These are phyloP conservation scores for Stenogyne calaminthoides DNA, from an alignment of 305 asterid genomes.

Conservation along the genomic window DNA sequence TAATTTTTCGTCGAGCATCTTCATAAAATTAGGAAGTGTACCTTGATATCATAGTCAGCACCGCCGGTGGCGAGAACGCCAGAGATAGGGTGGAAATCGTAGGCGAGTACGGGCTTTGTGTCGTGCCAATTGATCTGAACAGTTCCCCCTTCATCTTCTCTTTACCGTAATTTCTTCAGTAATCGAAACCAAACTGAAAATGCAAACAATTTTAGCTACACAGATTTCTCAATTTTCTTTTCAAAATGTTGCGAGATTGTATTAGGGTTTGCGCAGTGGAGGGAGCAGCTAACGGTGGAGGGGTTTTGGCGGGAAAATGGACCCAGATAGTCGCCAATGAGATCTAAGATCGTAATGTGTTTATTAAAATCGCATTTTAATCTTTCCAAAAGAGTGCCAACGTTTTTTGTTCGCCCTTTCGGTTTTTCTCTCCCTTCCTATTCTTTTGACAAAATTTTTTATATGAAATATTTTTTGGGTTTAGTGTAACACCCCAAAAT, in stretches of 20 bases:
- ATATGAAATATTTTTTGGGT: too few species aligned
- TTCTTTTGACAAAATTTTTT: too few species aligned
- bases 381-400: too few species aligned
- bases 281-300: slow-evolving; percentile 42
- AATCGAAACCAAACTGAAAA: not conserved
- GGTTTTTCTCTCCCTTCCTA: too few species aligned
- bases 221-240: not conserved
- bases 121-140: slow-evolving; percentile 98
- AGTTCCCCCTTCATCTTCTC: slow-evolving; percentile 82
- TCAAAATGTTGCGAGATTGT: not conserved
- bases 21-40: slow-evolving; percentile 13
- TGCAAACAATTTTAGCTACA: not conserved
- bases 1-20: slow-evolving; percentile 5
- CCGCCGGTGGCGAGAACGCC: slow-evolving; percentile 91
- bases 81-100: slow-evolving; percentile 81
- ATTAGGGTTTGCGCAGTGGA: slow-evolving; percentile 37
- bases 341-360: not conserved
- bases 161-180: not conserved
- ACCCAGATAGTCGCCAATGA: not conserved
- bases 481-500: too few species aligned
- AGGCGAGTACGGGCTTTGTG: slow-evolving; percentile 85
- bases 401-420: too few species aligned
- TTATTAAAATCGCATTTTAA: too few species aligned
- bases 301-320: slow-evolving; percentile 43
- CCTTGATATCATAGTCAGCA: slow-evolving; percentile 96